Evolutionary conservation across 192 early-diverging fungal genomes (phyloP).

Genomic region (Coemansia sp.): DNA sequence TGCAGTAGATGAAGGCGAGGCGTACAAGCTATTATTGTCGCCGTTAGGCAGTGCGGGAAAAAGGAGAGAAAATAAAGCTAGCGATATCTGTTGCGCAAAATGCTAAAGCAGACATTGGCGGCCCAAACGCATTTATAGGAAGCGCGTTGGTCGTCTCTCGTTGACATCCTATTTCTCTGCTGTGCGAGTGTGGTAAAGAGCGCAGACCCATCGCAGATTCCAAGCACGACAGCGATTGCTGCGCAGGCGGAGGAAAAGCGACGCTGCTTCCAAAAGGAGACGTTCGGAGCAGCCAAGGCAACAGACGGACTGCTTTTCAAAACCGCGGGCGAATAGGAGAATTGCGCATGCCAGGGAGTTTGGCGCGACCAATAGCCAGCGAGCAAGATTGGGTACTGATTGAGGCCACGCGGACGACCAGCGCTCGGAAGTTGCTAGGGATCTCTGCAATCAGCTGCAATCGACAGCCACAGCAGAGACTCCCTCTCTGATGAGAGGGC

Average conservation of each 20-base stretch:
- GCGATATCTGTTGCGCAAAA: not conserved
- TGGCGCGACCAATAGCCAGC: not conserved
- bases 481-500: not conserved
- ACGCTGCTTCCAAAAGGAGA: not conserved
- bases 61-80: not conserved
- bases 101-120: not conserved
- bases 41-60: not conserved
- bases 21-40: not conserved
- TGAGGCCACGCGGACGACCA: not conserved
- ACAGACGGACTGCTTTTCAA: not conserved
- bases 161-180: too few relatives aligned
- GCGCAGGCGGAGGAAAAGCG: not conserved
- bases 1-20: not conserved
- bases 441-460: conserved; percentile 1
- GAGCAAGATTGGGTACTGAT: conserved; percentile 3
- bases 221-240: too few relatives aligned
- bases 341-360: not conserved
- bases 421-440: not conserved
- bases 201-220: too few relatives aligned
- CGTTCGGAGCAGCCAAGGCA: not conserved
- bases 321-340: conserved; percentile 2
- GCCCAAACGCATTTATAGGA: too few relatives aligned
- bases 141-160: too few relatives aligned
- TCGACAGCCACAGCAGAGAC: not conserved
- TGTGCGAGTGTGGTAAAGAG: too few relatives aligned